phyloP scores from a whole-genome alignment of 345 rosid species.

The Populus pruinosa region DNA sequence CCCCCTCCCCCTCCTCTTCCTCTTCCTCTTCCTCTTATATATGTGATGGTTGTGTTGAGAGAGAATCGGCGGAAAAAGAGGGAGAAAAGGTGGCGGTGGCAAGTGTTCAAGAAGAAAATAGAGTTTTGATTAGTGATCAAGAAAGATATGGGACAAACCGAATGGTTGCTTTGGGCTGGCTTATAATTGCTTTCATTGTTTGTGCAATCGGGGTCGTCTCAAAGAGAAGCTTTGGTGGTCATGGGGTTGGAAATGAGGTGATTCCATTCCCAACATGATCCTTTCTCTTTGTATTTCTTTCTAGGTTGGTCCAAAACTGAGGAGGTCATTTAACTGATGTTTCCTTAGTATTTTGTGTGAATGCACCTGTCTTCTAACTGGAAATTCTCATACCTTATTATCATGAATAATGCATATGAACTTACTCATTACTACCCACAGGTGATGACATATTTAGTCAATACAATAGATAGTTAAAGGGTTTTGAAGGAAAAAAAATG shows the following conservation, averaged over 20 bases:
- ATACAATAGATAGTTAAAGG: background rate
- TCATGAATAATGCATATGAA: background rate
- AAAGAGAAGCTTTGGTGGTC: background rate
- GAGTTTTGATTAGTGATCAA: background rate
- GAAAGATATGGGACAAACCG: background rate
- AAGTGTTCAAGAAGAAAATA: background rate
- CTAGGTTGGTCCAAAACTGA: background rate
- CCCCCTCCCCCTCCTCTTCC: background rate
- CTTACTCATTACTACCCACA: background rate
- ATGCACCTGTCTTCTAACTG: background rate
- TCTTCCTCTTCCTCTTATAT: conserved; percentile 5
- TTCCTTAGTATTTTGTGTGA: background rate
- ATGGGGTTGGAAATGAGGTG: conserved; percentile 15
- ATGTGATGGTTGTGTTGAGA: conserved; percentile 12
- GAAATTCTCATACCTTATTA: background rate
- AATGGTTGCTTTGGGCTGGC: conserved; percentile 10
- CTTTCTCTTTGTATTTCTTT: background rate
- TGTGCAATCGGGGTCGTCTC: conserved; percentile 18
- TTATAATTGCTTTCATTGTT: conserved; percentile 7
- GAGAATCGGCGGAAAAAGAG: background rate
- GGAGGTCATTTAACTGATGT: background rate
- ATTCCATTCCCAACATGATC: conserved; percentile 41
- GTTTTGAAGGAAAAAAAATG: background rate
- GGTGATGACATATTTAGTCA: background rate
- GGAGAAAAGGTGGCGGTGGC: background rate